These are phyloP conservation scores for Monilinia laxa DNA, from an alignment of 2,329 filamentous ascomycete genomes.

Conservation along the genomic window DNA sequence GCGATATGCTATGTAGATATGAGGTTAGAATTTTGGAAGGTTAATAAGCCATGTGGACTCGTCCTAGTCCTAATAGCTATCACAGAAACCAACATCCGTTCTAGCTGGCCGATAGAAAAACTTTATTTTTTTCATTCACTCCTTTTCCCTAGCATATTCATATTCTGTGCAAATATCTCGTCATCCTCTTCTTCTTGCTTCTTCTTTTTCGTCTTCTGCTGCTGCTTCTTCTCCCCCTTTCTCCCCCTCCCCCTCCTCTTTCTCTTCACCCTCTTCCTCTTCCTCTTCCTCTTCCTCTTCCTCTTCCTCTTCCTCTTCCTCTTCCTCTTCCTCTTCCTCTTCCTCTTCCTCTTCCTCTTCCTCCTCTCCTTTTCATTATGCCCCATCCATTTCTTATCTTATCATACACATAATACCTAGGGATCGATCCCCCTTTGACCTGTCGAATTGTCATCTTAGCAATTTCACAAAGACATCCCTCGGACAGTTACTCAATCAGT, in stretches of 20 bases:
- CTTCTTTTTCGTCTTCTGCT: too few relatives aligned
- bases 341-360: too few relatives aligned
- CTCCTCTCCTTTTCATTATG: not conserved
- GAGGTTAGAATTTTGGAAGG: too few relatives aligned
- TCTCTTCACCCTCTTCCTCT: not conserved
- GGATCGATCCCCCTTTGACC: not conserved
- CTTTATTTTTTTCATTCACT: slow-evolving; percentile 5
- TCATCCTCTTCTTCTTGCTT: too few relatives aligned
- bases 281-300: not conserved
- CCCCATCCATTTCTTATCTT: not conserved
- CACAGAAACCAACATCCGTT: slow-evolving; percentile 1
- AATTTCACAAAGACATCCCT: not conserved
- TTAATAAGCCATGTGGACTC: not conserved
- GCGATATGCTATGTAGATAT: too few relatives aligned
- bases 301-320: too few relatives aligned
- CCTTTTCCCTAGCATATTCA: not conserved
- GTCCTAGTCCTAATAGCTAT: not conserved
- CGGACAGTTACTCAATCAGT: not conserved
- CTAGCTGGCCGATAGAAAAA: slow-evolving; percentile 5
- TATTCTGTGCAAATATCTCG: not conserved
- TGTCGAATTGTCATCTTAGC: not conserved
- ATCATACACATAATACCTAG: not conserved
- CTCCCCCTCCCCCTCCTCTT: too few relatives aligned
- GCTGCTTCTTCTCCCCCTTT: not conserved
- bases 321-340: too few relatives aligned